phyloP scores from a whole-genome alignment of 768 basidiomycete genomes.

The Mycena alexandri region DNA sequence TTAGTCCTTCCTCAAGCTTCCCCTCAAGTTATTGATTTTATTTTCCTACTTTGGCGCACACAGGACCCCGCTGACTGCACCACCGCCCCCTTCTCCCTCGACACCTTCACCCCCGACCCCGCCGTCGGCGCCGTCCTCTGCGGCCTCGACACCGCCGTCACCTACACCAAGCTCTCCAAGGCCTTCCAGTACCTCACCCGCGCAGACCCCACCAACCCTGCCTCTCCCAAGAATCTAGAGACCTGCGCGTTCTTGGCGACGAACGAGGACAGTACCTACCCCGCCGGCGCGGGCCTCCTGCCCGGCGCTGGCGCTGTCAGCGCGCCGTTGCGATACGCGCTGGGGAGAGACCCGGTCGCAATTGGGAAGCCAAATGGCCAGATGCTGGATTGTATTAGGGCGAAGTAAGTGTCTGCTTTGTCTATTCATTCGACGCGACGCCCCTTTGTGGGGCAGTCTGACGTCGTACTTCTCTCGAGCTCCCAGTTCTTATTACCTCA shows the following conservation, averaged over 20 bases:
- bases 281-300: slow-evolving; percentile 74
- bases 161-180: slow-evolving; percentile 95
- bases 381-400: slow-evolving; percentile 83
- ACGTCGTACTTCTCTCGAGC: too few species aligned
- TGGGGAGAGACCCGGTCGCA: slow-evolving; percentile 55
- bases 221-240: too few species aligned
- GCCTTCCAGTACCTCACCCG: slow-evolving; percentile 90
- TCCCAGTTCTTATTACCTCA: too few species aligned
- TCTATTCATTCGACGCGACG: neutral
- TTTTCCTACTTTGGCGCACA: neutral
- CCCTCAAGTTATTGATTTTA: too few species aligned
- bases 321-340: slow-evolving; percentile 82
- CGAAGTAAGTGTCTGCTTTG: slow-evolving; percentile 54
- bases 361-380: slow-evolving; percentile 32
- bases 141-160: slow-evolving; percentile 87
- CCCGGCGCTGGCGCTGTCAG: slow-evolving; percentile 91
- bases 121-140: slow-evolving; percentile 94
- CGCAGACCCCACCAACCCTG: slow-evolving; percentile 56
- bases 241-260: slow-evolving; percentile 90
- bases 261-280: slow-evolving; percentile 94
- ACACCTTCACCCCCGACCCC: slow-evolving; percentile 80
- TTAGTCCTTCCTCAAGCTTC: slow-evolving; percentile 52
- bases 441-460: too few species aligned
- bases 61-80: slow-evolving; percentile 91
- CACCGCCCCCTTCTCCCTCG: slow-evolving; percentile 74